phyloP scores from a whole-genome alignment of 163 green algal species.

The Scenedesmus sp. region DNA sequence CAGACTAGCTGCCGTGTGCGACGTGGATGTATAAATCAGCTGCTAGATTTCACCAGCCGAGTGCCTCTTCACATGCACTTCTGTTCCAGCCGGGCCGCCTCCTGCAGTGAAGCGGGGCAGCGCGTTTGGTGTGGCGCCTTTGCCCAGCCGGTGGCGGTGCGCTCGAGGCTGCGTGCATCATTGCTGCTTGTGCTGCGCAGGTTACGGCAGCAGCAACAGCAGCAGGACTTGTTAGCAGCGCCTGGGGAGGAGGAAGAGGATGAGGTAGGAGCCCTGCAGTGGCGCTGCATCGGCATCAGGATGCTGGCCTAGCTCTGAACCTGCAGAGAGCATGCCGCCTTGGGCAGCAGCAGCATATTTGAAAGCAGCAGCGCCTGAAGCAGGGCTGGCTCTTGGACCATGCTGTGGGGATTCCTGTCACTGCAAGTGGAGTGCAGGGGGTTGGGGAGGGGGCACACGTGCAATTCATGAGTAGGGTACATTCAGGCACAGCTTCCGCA shows the following conservation, averaged over 20 bases:
- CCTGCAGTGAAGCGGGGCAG: too few species aligned
- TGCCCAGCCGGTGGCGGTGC: too few species aligned
- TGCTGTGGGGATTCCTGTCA: too few species aligned
- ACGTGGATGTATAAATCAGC: too few species aligned
- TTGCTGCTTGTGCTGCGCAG: constrained; percentile 50
- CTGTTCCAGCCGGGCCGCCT: too few species aligned
- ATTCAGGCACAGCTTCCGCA: too few species aligned
- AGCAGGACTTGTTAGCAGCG: constrained; percentile 57
- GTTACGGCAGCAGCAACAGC: constrained; percentile 69
- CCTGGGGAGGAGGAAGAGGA: constrained; percentile 49
- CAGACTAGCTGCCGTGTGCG: too few species aligned
- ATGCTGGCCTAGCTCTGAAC: not conserved
- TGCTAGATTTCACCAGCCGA: too few species aligned
- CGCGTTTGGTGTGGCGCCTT: too few species aligned
- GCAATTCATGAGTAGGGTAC: not conserved
- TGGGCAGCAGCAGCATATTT: not conserved
- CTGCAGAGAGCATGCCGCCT: not conserved
- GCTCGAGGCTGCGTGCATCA: not conserved
- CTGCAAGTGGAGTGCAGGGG: too few species aligned
- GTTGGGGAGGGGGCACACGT: not conserved
- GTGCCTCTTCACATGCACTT: too few species aligned
- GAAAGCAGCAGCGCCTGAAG: not conserved
- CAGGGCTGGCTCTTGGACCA: not conserved
- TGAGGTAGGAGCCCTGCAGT: constrained; percentile 16
- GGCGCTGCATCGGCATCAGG: not conserved